These are phyloP conservation scores for Alternaria triticina DNA, from an alignment of 2,329 filamentous ascomycete genomes.

Conservation along the genomic window DNA sequence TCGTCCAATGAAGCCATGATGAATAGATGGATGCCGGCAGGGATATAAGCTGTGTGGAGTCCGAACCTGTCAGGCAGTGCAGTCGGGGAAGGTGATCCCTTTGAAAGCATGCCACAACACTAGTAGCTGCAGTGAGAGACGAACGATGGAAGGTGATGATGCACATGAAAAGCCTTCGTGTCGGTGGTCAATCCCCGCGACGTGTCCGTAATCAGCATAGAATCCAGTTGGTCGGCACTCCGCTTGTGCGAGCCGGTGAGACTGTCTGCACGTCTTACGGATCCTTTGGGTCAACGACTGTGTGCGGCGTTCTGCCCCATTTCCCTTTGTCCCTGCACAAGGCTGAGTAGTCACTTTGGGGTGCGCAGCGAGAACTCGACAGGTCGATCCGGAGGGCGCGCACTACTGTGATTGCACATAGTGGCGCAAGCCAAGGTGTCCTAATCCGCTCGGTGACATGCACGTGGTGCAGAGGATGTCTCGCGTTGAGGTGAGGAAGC, in stretches of 20 bases:
- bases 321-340: slow-evolving; percentile 18
- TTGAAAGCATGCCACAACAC: not conserved
- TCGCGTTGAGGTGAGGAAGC: slow-evolving; percentile 10
- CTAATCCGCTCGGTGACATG: slow-evolving; percentile 8
- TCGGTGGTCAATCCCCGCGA: not conserved
- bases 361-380: not conserved
- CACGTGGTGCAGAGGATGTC: slow-evolving; percentile 17
- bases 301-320: slow-evolving; percentile 25
- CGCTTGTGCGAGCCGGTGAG: slow-evolving; percentile 33
- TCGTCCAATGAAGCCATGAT: not conserved
- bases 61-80: not conserved
- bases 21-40: slow-evolving; percentile 13
- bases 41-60: slow-evolving; percentile 8
- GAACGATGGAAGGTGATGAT: not conserved
- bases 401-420: slow-evolving; percentile 7
- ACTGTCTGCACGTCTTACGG: slow-evolving; percentile 28
- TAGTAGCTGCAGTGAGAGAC: not conserved
- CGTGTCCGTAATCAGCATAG: slow-evolving; percentile 5
- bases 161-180: slow-evolving; percentile 1
- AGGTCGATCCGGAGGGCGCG: not conserved
- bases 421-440: slow-evolving; percentile 15
- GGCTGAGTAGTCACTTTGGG: slow-evolving; percentile 6
- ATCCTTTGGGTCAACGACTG: slow-evolving; percentile 22
- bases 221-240: slow-evolving; percentile 18
- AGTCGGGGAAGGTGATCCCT: not conserved